A percentile compares a stretch with the other conserved stretches of the same genome.
phyloP scores from a whole-genome alignment of 441 rosid genomes.

The Flueggea neowawraea region DNA sequence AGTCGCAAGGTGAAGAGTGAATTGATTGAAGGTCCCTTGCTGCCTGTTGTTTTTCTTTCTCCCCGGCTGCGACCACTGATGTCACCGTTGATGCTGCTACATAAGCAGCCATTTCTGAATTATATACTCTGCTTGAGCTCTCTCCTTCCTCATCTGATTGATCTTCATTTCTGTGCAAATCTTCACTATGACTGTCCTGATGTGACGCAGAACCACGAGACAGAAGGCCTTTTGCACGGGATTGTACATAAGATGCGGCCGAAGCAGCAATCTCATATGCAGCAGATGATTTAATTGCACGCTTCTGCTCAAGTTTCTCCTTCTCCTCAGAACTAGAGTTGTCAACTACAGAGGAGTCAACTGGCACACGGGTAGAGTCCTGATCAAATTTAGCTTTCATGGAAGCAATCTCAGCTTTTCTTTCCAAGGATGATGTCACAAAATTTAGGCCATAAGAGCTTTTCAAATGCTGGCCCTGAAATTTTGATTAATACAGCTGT shows the following conservation, averaged over 20 bases:
- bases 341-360: constrained; percentile 2
- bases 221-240: constrained; percentile 37
- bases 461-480: constrained; percentile 54
- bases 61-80: constrained; percentile 80
- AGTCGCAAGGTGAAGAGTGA: constrained; percentile 85
- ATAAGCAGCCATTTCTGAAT: constrained; percentile 79
- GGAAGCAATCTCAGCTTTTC: constrained; percentile 63
- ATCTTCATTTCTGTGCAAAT: constrained; percentile 14
- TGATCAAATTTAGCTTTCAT: constrained; percentile 52
- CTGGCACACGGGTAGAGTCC: constrained; percentile 38
- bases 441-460: constrained; percentile 50
- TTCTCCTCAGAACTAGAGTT: constrained; percentile 13
- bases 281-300: constrained; percentile 37
- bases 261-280: constrained; percentile 92
- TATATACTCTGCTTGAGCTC: constrained; percentile 31
- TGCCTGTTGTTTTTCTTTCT: constrained; percentile 73
- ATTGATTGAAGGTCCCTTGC: constrained; percentile 73
- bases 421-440: constrained; percentile 76
- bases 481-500: neutral
- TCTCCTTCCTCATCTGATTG: constrained; percentile 25
- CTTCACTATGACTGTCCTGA: no score
- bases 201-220: constrained; percentile 25
- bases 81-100: constrained; percentile 86
- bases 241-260: constrained; percentile 76
- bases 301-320: constrained; percentile 22